These are phyloP conservation scores for Nothomitra cinnamomea DNA, from an alignment of 2,329 filamentous ascomycete genomes.

Conservation along the genomic window DNA sequence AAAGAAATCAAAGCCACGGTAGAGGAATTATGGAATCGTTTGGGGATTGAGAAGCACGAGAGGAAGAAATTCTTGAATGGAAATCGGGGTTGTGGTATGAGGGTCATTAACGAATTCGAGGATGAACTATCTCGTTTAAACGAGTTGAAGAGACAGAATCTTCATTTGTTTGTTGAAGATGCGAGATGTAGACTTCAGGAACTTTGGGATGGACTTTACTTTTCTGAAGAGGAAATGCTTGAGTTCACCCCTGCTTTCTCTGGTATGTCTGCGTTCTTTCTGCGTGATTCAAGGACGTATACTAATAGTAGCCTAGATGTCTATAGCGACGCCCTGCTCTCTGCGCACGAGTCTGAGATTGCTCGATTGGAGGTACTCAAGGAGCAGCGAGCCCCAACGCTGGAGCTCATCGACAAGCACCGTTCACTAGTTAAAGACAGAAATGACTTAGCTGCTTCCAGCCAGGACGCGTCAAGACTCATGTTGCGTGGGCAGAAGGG, in stretches of 20 bases:
- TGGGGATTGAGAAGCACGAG: constrained; percentile 68
- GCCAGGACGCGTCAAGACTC: constrained; percentile 83
- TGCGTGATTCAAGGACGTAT: neutral
- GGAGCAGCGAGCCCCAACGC: constrained; percentile 72
- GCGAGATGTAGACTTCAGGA: constrained; percentile 79
- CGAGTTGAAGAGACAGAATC: constrained; percentile 85
- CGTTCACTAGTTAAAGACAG: constrained; percentile 68
- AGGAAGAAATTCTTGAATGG: constrained; percentile 69
- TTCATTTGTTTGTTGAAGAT: constrained; percentile 93
- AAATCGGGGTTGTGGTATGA: constrained; percentile 79
- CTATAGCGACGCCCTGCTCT: constrained; percentile 86
- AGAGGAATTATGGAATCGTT: constrained; percentile 76
- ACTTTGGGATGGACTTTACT: constrained; percentile 86
- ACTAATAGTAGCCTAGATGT: constrained; percentile 40
- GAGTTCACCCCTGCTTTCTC: constrained; percentile 95
- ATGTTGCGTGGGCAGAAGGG: constrained; percentile 86
- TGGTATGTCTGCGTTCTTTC: constrained; percentile 13
- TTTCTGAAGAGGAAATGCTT: constrained; percentile 96
- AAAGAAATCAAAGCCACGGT: constrained; percentile 61
- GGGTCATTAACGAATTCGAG: constrained; percentile 91
- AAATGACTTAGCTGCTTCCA: constrained; percentile 74
- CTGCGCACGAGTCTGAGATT: constrained; percentile 89
- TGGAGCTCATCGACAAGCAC: constrained; percentile 72
- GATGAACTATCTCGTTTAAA: constrained; percentile 75
- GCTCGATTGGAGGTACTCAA: constrained; percentile 60